Evolutionary conservation across 2,329 filamentous ascomycete species (phyloP), one percentile per base, ranked within the genome.

Genomic region (Claviceps capensis): DNA sequence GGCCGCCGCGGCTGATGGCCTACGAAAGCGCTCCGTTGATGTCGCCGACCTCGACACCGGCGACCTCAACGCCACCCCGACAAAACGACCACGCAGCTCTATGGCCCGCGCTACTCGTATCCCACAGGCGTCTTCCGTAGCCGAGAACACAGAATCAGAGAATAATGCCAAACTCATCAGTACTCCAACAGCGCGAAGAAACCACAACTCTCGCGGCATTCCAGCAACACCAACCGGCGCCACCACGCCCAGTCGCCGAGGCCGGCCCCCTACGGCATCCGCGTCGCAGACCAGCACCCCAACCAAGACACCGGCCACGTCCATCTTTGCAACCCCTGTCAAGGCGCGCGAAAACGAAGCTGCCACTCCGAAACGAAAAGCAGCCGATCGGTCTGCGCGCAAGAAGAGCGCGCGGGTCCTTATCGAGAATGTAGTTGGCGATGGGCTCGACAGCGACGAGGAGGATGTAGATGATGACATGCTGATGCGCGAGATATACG

Each of bases 301-400:
- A 4, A 59, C 55, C 14, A 63, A 65, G 13, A 65, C 63, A 4
- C 57, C 62, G 30, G 55, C 59, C 34, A 53, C 37, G 3, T 48
- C 53, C 5, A 51, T 52, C 13, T 62, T 68, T 6, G 60, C 63
- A 47, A 76, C 74, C 0, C 72, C 73, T 0, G 60, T 65, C 13
- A 73, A 65, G 51, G 54, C 59, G 4, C 60, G 56, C 22, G 61
- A 62, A 11, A 49, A 61, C 22, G 69, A 62, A 38, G 69, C 66
- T 6, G 61, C 70, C 37, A 88, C 84, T 1, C 84, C 86, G 0
- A 78, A 79, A 40, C 77, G 81, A 58, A 74, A 77, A 43, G 85
- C 87, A 57, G 85, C 85, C 19, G 88, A 96, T 67, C 82, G 86
- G 48, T 96, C 90, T 5, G 91, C 90, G 2, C 81, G 86, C 60